Conservation (phyloP, 2,329 filamentous ascomycete genomes). For the Sporothrix pallida region DNA sequence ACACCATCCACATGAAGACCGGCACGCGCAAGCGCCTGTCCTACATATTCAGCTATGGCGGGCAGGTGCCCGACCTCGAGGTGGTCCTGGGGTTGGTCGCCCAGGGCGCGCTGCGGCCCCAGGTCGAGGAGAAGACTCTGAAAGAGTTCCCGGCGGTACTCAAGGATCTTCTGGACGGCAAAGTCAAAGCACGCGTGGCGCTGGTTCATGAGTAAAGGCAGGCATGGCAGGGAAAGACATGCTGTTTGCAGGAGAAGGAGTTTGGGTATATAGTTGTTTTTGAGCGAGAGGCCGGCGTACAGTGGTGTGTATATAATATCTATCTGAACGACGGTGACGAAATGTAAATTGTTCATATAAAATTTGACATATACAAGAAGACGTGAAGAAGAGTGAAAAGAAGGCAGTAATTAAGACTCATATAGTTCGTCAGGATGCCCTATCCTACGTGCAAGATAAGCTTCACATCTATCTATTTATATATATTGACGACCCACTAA, state of each 20-base stretch:
- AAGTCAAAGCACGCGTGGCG: conserved; percentile 23
- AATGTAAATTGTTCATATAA: no score
- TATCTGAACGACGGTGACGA: background rate
- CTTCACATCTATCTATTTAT: no score
- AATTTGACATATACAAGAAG: no score
- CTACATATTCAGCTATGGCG: conserved; percentile 30
- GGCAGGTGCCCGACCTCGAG: conserved; percentile 19
- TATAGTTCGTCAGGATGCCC: no score
- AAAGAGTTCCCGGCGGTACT: conserved; percentile 16
- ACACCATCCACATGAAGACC: conserved; percentile 29
- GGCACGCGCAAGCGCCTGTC: conserved; percentile 30
- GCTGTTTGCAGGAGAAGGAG: background rate
- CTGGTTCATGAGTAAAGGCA: conserved; percentile 16
- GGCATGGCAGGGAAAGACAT: background rate
- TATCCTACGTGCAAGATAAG: no score
- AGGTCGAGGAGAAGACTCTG: conserved; percentile 22
- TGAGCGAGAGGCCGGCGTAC: no score
- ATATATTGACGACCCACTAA: no score
- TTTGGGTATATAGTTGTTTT: no score
- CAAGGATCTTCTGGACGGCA: conserved; percentile 18
- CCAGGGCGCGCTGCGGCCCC: conserved; percentile 17
- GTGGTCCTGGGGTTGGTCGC: conserved; percentile 12
- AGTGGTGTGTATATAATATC: no score
- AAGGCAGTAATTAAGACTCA: no score
- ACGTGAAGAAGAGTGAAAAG: no score